Base-by-base conservation (phyloP, 1,139 yeast species). In the Kluyveromyces marxianus region DNA sequence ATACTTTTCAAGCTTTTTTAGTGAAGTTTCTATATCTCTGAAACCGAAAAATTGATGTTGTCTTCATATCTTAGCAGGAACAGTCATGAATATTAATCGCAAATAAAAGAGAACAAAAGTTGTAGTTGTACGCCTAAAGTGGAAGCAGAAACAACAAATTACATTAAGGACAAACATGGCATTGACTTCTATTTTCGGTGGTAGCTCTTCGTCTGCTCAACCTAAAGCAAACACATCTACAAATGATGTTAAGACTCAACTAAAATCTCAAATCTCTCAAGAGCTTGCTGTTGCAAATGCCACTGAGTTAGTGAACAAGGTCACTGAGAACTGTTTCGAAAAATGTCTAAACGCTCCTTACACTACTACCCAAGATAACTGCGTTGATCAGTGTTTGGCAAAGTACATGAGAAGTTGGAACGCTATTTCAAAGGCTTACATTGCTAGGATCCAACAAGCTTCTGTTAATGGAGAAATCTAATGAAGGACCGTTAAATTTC, bases 381-480 rank as follows among this genome's bases (percentile, higher is more conserved):
- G 96, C 67, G 75, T 88, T 45, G 77, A 74, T 53, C 83, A 81
- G 62, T 89, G 97, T 64, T 74, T 86, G 60, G 83, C 83, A 54
- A 89, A 88, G 69, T 89, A 87, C 68, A 83, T 89, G 94, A 77
- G 85, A 65, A 81, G 95, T 36, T 89, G 96, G 96, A 88, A 88
- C 61, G 74, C 83, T 46, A 72, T 89, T 45, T 85, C 95, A 30
- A 81, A 79, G 64, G 71, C 87, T 10, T 88, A 88, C 64, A 78
- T 87, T 46, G 65, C 79, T 27, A 76, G 96, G 65, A 83, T 88
- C 56, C 92, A 83, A 59, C 73, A 74, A 52, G 70, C 75, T 14
- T 59, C 66, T 24, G 54, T 55, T 24, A 44, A 62, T 25, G 64
- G 65, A 7, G 65, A 61, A 37, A 58, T 61, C 27, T 59, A 46